Base-by-base conservation (phyloP, 495 filamentous ascomycete species). In the Penicilliopsis zonata region DNA sequence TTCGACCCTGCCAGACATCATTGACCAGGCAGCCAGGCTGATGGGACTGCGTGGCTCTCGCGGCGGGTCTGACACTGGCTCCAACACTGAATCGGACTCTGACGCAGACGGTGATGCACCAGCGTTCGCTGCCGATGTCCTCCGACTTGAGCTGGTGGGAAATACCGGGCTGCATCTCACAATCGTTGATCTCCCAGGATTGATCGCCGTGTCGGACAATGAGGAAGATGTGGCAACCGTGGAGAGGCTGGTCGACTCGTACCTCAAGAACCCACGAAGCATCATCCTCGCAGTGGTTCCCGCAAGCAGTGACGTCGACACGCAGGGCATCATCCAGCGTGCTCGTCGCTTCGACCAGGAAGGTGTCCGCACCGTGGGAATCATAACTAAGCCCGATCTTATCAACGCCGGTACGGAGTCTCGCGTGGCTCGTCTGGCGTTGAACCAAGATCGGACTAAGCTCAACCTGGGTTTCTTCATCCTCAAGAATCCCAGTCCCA, bases 141-240 rank as follows among this genome's bases (percentile, higher is more conserved):
- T 74, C 7, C 47, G 69, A 0, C 46, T 74, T 2, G 70, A 75
- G 40, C 40, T 72, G 26, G 47, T 54, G 1, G 68, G 70, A 3
- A 57, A 63, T 5, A 61, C 63, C 3, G 59, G 59, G 32, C 58
- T 69, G 6, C 58, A 71, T 28, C 36, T 74, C 33, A 76, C 65
- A 1, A 35, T 76, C 0, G 67, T 76, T 3, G 70, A 80, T 42
- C 44, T 74, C 2, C 70, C 70, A 1, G 69, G 71, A 0, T 25
- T 61, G 24, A 62, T 57, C 55, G 47, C 47, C 0, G 47, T 51
- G 6, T 43, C 52, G 14, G 25, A 49, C n/a, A 56, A 58, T 13
- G 38, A 58, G 8, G 25, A 49, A 13, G 58, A 58, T 13, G 38
- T 60, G 8, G 1, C 44, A 19, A 20, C 52, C n/a, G 46, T 60